These are phyloP conservation scores for Arabidopsis lyrata DNA, from an alignment of 441 rosid genomes.

Conservation along the genomic window DNA sequence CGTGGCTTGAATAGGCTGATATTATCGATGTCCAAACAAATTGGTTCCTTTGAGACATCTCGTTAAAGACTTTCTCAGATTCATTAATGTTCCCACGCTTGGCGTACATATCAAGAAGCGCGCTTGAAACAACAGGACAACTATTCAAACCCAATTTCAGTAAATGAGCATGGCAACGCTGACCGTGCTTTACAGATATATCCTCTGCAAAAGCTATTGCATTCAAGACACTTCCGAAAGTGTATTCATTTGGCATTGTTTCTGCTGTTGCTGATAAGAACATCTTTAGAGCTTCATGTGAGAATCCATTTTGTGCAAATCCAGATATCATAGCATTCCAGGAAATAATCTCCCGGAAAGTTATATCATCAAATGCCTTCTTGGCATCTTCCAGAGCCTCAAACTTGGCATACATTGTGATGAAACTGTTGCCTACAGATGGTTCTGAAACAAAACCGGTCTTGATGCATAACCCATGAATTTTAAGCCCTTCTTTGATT, in stretches of 20 bases:
- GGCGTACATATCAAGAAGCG: constrained; percentile 92
- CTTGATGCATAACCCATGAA: constrained; percentile 71
- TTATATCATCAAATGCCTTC: constrained; percentile 69
- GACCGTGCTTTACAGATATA: constrained; percentile 76
- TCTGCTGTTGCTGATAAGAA: constrained; percentile 54
- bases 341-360: constrained; percentile 58
- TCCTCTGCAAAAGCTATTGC: constrained; percentile 82
- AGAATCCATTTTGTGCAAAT: constrained; percentile 69
- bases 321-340: constrained; percentile 96
- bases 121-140: constrained; percentile 69
- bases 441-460: constrained; percentile 55
- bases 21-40: constrained; percentile 88
- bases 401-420: constrained; percentile 86
- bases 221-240: constrained; percentile 87
- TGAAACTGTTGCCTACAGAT: constrained; percentile 72
- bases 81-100: constrained; percentile 87
- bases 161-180: constrained; percentile 72
- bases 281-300: constrained; percentile 60
- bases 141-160: constrained; percentile 66
- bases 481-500: constrained; percentile 57
- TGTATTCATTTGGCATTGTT: constrained; percentile 70
- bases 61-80: constrained; percentile 67
- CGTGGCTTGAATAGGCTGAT: constrained; percentile 85
- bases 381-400: constrained; percentile 62
- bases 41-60: constrained; percentile 58